A percentile compares a stretch with the other conserved stretches of the same genome.
phyloP scores from a whole-genome alignment of 352 stramenopile genomes.

The Aphanomyces invadans region DNA sequence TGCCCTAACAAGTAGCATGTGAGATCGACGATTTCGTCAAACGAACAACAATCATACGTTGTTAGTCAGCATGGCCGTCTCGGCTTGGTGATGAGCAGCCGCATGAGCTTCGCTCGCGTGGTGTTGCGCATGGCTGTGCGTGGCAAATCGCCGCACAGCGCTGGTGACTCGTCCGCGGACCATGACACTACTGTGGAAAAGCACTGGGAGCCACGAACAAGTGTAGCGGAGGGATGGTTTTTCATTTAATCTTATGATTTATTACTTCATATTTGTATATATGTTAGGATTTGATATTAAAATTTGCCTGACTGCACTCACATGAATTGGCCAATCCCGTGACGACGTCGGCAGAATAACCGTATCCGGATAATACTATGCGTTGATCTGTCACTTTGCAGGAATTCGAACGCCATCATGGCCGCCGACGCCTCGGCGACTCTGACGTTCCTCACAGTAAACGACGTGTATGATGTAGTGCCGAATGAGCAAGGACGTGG shows the following conservation, averaged over 20 bases:
- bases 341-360: not conserved
- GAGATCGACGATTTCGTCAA: not conserved
- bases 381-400: too few relatives aligned
- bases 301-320: not conserved
- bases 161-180: not conserved
- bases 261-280: not conserved
- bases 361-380: not conserved
- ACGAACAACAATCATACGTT: slow-evolving; percentile 42
- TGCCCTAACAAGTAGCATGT: slow-evolving; percentile 34
- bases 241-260: not conserved
- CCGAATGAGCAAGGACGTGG: slow-evolving; percentile 53
- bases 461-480: slow-evolving; percentile 71
- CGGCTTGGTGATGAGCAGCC: slow-evolving; percentile 26
- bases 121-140: slow-evolving; percentile 4
- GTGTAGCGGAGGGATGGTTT: not conserved
- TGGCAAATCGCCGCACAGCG: slow-evolving; percentile 6
- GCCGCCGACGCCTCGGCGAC: not conserved
- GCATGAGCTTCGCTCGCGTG: slow-evolving; percentile 4
- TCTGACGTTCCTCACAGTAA: slow-evolving; percentile 54
- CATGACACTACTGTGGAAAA: not conserved
- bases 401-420: not conserved
- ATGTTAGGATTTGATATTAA: not conserved
- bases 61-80: slow-evolving; percentile 83
- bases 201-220: slow-evolving; percentile 5
- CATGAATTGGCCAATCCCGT: not conserved